Evolutionary conservation across 345 rosid species (phyloP), one percentile per base, ranked within the genome.

Genomic region (Eutrema japonicum): DNA sequence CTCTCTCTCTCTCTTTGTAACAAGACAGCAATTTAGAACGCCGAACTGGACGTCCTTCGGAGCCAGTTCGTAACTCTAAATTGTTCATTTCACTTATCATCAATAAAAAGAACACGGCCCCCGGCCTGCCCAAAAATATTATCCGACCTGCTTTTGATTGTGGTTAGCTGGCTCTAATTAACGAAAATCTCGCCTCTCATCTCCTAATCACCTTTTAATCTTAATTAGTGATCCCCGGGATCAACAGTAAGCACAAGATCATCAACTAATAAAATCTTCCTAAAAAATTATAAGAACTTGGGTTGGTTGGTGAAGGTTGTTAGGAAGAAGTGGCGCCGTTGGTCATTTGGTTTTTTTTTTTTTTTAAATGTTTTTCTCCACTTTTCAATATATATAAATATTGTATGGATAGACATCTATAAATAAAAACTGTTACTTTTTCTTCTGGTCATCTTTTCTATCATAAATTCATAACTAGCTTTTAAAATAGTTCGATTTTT

Each of bases 261-360:
- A 54, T 68, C 32, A 51, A 51, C 49, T 68, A 60, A 61, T 29
- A 51, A 41, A 59, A 56, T 62, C 43, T 47, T 16, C 3, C 11
- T 54, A 7, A 29, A 11, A 10, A 47, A 13, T 16, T 61, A 4
- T 5, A 14, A 35, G 64, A 76, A 70, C 27, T 70, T 70, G 38
- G 32, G 42, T 48, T 64, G 66, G 80, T 77, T 77, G 67, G 76
- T 77, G 76, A 70, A 70, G 53, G 80, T 70, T 64, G 76, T 64
- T 77, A 77, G 56, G 80, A 76, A 76, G 66, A 75, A 75, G 58
- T 75, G 79, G 79, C 63, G 40, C 14, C 54, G 58, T 61, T 68
- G 70, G 51, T 50, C 56, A 43, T 60, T 52, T 43, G 57, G 52
- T 52, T 43, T 74, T 13, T 18, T 18, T 18, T 18, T 30, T 57